These are phyloP conservation scores for Jaltomata sinuosa DNA, from an alignment of 257 asterid genomes.

Conservation along the genomic window DNA sequence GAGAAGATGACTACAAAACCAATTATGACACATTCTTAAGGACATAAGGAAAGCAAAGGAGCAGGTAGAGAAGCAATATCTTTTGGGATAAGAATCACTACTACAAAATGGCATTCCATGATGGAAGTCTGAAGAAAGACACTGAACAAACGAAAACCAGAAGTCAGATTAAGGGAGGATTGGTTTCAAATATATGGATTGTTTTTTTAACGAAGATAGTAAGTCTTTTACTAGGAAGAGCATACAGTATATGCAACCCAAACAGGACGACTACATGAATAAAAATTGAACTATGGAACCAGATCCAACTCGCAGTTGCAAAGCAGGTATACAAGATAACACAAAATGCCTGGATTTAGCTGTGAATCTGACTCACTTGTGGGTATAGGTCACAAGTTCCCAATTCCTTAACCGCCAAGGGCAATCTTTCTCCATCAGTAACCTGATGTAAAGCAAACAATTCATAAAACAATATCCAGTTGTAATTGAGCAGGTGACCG, in stretches of 20 bases:
- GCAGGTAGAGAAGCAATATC: not conserved
- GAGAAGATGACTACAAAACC: not conserved
- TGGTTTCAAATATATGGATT: not conserved
- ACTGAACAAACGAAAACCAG: not conserved
- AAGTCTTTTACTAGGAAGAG: not conserved
- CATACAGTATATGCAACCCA: not conserved
- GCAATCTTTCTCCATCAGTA: slow-evolving; percentile 94
- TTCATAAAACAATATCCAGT: slow-evolving; percentile 1
- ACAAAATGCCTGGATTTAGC: not conserved
- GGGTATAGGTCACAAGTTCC: slow-evolving; percentile 99
- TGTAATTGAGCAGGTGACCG: not conserved
- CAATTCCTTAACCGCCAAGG: slow-evolving; percentile 90
- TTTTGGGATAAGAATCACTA: not conserved
- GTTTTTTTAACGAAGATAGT: not conserved
- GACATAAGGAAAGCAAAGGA: not conserved
- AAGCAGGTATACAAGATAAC: not conserved
- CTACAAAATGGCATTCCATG: not conserved
- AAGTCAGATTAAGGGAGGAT: not conserved
- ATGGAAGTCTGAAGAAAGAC: not conserved
- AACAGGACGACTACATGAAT: not conserved
- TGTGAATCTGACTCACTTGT: slow-evolving; percentile 47
- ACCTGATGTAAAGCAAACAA: slow-evolving; percentile 34
- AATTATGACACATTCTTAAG: not conserved
- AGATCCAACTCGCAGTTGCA: not conserved
- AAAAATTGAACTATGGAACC: not conserved